Evolutionary conservation across 352 stramenopile genomes (phyloP), one percentile per base, ranked within the genome.

Genomic region (Sclerospora graminicola): DNA sequence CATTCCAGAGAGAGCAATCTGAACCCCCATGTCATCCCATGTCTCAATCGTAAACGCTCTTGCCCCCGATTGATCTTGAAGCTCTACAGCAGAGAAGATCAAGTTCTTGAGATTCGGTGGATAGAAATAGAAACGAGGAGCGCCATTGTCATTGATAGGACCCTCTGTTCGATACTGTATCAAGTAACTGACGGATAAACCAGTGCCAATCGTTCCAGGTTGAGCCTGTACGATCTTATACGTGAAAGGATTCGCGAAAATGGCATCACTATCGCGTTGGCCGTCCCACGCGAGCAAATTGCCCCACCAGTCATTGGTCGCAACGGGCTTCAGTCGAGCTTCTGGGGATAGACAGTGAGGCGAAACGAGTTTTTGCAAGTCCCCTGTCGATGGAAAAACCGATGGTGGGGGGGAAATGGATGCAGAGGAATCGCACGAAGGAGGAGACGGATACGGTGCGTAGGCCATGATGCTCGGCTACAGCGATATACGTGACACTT

Each of bases 291-390:
- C 74, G 14, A 91, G 48, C 33, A 91, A 57, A 44, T 91, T 91
- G 40, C 80, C 80, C 80, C 80, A 91, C 80, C 80, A 91, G 8
- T 75, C 68, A 49, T 91, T 91, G 10, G 80, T 91, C 9, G 80
- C 76, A 38, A 91, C 57, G 10, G 74, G 66, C 28, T 29, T 45
- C 13, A 59, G n/a, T 18, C 19, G 42, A 19, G 54, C 56, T 28
- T 56, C 38, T 7, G 45, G 41, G 13, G 52, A 45, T 30, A 84
- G 31, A 51, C 72, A 75, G 39, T 54, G 60, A 24, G 75, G 75
- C 8, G 53, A 50, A 41, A 79, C 69, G 54, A 87, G 69, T 39
- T 51, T 45, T 33, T 66, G 39, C 21, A 87, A 48, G 23, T 59
- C 72, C 9, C 72, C 65, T 2, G 69, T 78, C 26, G 53, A 67